phyloP scores from a whole-genome alignment of 1,284 basidiomycete genomes.

The Tremellales sp. region DNA sequence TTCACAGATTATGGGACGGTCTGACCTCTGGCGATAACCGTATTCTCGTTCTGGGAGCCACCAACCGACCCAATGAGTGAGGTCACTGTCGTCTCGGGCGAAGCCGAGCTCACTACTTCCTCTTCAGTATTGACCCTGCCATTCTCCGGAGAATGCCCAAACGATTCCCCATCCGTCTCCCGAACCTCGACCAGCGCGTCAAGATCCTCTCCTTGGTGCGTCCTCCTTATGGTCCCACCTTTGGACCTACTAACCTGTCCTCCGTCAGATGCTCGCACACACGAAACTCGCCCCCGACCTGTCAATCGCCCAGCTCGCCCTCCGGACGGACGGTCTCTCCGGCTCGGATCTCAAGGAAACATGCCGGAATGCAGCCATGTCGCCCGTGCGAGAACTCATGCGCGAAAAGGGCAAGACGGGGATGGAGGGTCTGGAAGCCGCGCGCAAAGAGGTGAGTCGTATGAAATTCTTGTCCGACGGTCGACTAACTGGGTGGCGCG shows the following conservation, averaged over 20 bases:
- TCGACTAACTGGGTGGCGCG: not conserved
- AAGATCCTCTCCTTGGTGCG: conserved; percentile 84
- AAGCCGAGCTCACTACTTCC: conserved; percentile 1
- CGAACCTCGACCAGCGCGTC: conserved; percentile 72
- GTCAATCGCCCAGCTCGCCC: conserved; percentile 64
- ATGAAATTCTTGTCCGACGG: not conserved
- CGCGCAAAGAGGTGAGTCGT: conserved; percentile 44
- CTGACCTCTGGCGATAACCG: conserved; percentile 71
- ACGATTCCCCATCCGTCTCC: conserved; percentile 85
- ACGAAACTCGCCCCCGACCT: conserved; percentile 67
- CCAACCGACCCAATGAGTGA: conserved; percentile 71
- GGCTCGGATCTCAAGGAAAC: conserved; percentile 92
- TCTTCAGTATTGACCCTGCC: conserved; percentile 87
- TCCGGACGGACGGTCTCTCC: conserved; percentile 71
- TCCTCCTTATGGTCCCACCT: conserved; percentile 2
- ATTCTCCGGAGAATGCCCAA: conserved; percentile 97
- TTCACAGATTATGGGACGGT: conserved; percentile 85
- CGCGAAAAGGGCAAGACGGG: conserved; percentile 55
- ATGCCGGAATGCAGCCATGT: conserved; percentile 90
- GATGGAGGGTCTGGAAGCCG: conserved; percentile 46
- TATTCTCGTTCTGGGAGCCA: conserved; percentile 92
- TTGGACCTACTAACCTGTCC: not conserved
- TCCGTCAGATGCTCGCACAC: conserved; percentile 71
- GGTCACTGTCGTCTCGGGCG: not conserved
- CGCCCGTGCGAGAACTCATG: conserved; percentile 84